Evolutionary conservation across 2,329 filamentous ascomycete genomes (phyloP).

Genomic region (Colletotrichum simmondsii): DNA sequence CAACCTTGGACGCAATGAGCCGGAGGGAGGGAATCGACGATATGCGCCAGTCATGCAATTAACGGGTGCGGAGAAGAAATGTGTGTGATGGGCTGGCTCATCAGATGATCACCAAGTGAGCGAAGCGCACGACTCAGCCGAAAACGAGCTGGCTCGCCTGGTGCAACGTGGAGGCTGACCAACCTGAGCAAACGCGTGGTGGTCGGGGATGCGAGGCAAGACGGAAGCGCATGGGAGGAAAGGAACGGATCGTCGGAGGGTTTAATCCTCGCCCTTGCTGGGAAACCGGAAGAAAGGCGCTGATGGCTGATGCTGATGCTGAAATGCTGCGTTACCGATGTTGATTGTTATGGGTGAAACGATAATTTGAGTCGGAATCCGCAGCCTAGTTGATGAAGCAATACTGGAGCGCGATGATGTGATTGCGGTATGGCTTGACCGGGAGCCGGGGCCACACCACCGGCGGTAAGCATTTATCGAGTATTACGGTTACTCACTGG

Average conservation of each 20-base stretch:
- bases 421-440: slow-evolving; percentile 29
- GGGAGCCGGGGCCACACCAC: slow-evolving; percentile 23
- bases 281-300: slow-evolving; percentile 3
- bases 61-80: slow-evolving; percentile 16
- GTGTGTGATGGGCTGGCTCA: slow-evolving; percentile 14
- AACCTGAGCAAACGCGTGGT: background rate
- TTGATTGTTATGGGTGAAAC: slow-evolving; percentile 10
- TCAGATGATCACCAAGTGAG: slow-evolving; percentile 26
- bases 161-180: background rate
- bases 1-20: background rate
- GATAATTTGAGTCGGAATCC: slow-evolving; percentile 11
- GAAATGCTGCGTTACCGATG: background rate
- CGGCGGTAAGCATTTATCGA: slow-evolving; percentile 19
- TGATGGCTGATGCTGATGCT: slow-evolving; percentile 3
- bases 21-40: background rate
- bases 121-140: background rate
- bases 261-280: slow-evolving; percentile 4
- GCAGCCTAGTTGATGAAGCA: slow-evolving; percentile 31
- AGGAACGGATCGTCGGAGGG: slow-evolving; percentile 23
- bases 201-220: background rate
- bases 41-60: slow-evolving; percentile 21
- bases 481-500: background rate
- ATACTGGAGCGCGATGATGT: slow-evolving; percentile 35
- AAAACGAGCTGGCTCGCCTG: background rate
- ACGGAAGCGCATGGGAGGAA: slow-evolving; percentile 16